These are phyloP conservation scores for Phylloporus arenicola DNA, from an alignment of 768 basidiomycete species.

Conservation along the genomic window DNA sequence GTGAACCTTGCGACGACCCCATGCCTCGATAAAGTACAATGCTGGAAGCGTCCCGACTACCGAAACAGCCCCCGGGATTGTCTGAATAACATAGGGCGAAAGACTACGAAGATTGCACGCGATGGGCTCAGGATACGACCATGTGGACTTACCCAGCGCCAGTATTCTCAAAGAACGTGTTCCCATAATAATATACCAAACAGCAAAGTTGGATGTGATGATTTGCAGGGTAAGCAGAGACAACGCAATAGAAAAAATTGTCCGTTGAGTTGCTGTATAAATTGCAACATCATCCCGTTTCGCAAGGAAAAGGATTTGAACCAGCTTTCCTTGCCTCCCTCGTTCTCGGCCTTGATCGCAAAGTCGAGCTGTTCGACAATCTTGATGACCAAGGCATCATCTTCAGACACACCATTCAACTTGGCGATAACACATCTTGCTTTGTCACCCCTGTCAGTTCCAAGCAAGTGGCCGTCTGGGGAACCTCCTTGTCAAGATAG, in stretches of 20 bases:
- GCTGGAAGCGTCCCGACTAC: slow-evolving; percentile 70
- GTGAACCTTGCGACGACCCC: slow-evolving; percentile 64
- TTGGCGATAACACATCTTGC: slow-evolving; percentile 60
- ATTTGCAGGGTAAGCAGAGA: not conserved
- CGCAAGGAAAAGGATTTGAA: slow-evolving; percentile 67
- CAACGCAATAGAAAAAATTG: slow-evolving; percentile 76
- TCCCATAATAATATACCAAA: slow-evolving; percentile 69
- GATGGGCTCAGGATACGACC: not conserved
- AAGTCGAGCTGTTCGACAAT: slow-evolving; percentile 58
- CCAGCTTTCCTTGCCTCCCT: slow-evolving; percentile 77
- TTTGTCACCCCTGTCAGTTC: slow-evolving; percentile 44
- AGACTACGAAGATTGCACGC: slow-evolving; percentile 33
- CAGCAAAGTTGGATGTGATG: not conserved
- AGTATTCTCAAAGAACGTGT: slow-evolving; percentile 74
- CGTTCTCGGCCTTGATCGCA: slow-evolving; percentile 67
- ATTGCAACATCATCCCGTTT: slow-evolving; percentile 81
- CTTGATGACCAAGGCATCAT: slow-evolving; percentile 56
- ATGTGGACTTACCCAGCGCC: slow-evolving; percentile 48
- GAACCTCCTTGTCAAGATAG: not conserved
- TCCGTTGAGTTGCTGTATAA: slow-evolving; percentile 75
- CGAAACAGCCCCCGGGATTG: slow-evolving; percentile 69
- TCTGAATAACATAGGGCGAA: slow-evolving; percentile 68
- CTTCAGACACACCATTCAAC: slow-evolving; percentile 54
- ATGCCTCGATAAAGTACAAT: slow-evolving; percentile 59
- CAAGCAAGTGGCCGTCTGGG: slow-evolving; percentile 67